A percentile compares a stretch with the other conserved stretches of the same genome.
Conservation (phyloP, 2,329 filamentous ascomycete species). For the Phialocephala sp. region DNA sequence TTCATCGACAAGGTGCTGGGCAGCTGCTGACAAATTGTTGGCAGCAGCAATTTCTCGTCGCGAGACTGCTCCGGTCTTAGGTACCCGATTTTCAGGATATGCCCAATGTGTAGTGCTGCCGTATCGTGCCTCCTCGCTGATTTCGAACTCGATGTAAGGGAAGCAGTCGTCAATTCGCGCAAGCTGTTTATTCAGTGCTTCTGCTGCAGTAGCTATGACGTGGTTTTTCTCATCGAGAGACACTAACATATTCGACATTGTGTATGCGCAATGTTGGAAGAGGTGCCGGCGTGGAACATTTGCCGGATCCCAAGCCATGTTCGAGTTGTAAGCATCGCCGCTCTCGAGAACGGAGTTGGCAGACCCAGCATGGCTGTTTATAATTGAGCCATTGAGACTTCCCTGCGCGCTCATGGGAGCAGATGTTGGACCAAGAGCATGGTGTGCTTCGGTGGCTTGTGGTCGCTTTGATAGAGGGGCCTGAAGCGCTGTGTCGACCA, state of each 20-base stretch:
- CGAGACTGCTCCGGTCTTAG: slow-evolving; percentile 63
- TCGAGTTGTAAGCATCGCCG: slow-evolving; percentile 51
- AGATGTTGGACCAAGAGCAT: slow-evolving; percentile 37
- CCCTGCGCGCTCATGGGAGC: slow-evolving; percentile 37
- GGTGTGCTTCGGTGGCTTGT: slow-evolving; percentile 45
- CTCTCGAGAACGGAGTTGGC: slow-evolving; percentile 38
- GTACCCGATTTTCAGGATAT: slow-evolving; percentile 82
- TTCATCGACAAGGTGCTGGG: slow-evolving; percentile 80
- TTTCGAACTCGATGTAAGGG: slow-evolving; percentile 84
- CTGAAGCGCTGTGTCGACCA: slow-evolving; percentile 70
- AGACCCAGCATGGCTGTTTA: slow-evolving; percentile 39
- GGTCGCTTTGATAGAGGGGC: slow-evolving; percentile 53
- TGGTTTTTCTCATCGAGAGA: slow-evolving; percentile 98
- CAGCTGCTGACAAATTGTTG: slow-evolving; percentile 71
- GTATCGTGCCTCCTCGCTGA: slow-evolving; percentile 92
- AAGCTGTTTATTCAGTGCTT: slow-evolving; percentile 85
- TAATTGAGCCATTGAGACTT: slow-evolving; percentile 40
- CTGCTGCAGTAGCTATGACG: slow-evolving; percentile 90
- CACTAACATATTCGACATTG: slow-evolving; percentile 83
- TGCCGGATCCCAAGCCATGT: slow-evolving; percentile 49
- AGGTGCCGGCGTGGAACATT: slow-evolving; percentile 73
- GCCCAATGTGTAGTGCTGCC: slow-evolving; percentile 95
- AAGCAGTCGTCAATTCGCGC: slow-evolving; percentile 85
- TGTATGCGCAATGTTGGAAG: slow-evolving; percentile 78
- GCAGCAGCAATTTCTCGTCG: slow-evolving; percentile 79